A percentile compares a stretch with the other conserved stretches of the same genome.
Conservation (phyloP, 2,329 filamentous ascomycete species). For the Graphilbum ipis-grandicollis region DNA sequence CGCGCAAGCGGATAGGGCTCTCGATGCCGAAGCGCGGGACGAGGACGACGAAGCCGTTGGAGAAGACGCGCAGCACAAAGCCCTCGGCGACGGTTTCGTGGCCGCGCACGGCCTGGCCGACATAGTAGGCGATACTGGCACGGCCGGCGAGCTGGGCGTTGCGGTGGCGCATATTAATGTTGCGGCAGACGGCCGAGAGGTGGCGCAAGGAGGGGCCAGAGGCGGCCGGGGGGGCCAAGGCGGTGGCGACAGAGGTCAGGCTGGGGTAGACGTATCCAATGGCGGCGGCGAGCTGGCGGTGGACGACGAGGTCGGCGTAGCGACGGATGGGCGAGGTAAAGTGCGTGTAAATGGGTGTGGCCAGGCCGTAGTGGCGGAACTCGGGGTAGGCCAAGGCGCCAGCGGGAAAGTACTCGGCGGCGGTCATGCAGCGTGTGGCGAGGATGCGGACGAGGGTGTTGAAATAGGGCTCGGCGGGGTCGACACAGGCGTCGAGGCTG, state of each 20-base stretch:
- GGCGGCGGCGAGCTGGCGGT: constrained; percentile 68
- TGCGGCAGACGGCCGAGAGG: constrained; percentile 87
- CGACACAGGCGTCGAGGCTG: constrained; percentile 71
- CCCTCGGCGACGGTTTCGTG: constrained; percentile 51
- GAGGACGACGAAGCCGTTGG: constrained; percentile 92
- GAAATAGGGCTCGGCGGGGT: constrained; percentile 77
- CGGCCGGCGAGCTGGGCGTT: constrained; percentile 93
- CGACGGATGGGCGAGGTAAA: constrained; percentile 95
- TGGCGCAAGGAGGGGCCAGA: constrained; percentile 66
- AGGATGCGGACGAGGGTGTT: constrained; percentile 96
- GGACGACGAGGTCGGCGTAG: constrained; percentile 84
- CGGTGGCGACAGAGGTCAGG: constrained; percentile 69
- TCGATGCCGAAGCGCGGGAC: constrained; percentile 94
- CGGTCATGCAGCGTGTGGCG: constrained; percentile 98
- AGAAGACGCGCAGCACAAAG: constrained; percentile 94
- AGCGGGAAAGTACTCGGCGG: constrained; percentile 93
- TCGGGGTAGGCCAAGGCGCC: constrained; percentile 86
- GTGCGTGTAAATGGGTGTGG: constrained; percentile 94
- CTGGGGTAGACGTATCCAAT: constrained; percentile 93
- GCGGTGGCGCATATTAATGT: constrained; percentile 93
- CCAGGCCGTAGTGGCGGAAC: constrained; percentile 92
- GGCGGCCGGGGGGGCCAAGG: constrained; percentile 70
- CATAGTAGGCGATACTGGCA: constrained; percentile 93
- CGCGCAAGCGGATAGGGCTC: constrained; percentile 69
- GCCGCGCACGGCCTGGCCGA: constrained; percentile 84